Conservation (phyloP, 1,284 basidiomycete species). For the Exobasidium cylindrosporum region DNA sequence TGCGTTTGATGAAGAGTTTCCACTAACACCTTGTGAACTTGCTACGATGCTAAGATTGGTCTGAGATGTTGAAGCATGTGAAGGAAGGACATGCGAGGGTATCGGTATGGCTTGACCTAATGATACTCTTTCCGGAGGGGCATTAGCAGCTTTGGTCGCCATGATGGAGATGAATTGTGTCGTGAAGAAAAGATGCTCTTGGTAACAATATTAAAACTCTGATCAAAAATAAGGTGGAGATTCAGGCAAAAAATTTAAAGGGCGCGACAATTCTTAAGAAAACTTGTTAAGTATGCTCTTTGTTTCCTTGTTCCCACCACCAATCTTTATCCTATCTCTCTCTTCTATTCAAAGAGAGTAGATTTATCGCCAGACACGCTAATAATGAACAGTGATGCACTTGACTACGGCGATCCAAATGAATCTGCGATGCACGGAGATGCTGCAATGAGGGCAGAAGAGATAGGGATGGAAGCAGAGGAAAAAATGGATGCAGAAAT, state of each 20-base stretch:
- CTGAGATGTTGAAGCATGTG: background rate
- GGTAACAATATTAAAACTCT: too few relatives aligned
- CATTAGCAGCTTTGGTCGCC: background rate
- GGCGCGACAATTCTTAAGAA: too few relatives aligned
- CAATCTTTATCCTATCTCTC: too few relatives aligned
- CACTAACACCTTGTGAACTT: background rate
- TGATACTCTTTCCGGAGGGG: background rate
- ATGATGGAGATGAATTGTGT: background rate
- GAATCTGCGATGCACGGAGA: conserved; percentile 3
- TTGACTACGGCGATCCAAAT: conserved; percentile 21
- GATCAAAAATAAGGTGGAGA: too few relatives aligned
- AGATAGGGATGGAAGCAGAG: background rate
- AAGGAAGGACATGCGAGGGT: background rate
- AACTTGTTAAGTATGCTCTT: background rate
- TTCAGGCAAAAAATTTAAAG: too few relatives aligned
- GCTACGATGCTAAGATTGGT: background rate
- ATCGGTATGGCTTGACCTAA: conserved; percentile 5
- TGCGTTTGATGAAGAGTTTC: conserved; percentile 2
- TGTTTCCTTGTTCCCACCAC: too few relatives aligned
- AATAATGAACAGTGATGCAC: background rate
- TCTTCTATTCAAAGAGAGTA: too few relatives aligned
- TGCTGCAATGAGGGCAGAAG: background rate
- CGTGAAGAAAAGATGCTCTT: background rate
- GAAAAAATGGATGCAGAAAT: conserved; percentile 11
- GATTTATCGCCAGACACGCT: too few relatives aligned